Percentiles rank a stretch among this genome's conserved stretches.
Evolutionary conservation across 2,329 filamentous ascomycete genomes (phyloP).

Genomic region (Lachnellula subtilissima): DNA sequence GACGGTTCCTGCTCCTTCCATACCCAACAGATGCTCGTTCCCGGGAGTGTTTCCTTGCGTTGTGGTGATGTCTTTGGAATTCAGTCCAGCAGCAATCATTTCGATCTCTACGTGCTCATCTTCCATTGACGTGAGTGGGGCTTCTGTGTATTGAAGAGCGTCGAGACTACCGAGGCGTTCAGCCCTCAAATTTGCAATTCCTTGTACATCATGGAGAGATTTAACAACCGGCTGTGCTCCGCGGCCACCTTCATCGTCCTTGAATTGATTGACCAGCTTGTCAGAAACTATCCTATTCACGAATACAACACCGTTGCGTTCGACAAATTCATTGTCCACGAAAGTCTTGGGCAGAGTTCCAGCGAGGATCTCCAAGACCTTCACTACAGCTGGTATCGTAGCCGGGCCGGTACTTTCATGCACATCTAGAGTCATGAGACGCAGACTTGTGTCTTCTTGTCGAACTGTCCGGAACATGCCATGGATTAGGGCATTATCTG

Average conservation of each 20-base stretch:
- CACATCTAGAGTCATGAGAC: slow-evolving; percentile 9
- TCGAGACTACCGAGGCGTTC: slow-evolving; percentile 8
- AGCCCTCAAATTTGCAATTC: slow-evolving; percentile 1
- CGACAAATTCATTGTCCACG: slow-evolving; percentile 26
- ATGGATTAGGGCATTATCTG: slow-evolving; percentile 2
- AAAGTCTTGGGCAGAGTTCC: background rate
- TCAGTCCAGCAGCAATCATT: slow-evolving; percentile 6
- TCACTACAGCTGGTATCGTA: background rate
- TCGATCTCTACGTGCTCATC: slow-evolving; percentile 10
- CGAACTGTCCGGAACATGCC: slow-evolving; percentile 7
- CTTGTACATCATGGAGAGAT: slow-evolving; percentile 4
- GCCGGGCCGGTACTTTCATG: background rate
- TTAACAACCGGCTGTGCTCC: background rate
- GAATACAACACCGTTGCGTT: slow-evolving; percentile 24
- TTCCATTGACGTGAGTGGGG: background rate
- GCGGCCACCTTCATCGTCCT: background rate
- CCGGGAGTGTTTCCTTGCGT: slow-evolving; percentile 18
- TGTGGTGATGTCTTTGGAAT: slow-evolving; percentile 10
- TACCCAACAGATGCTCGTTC: slow-evolving; percentile 10
- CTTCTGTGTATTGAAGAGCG: background rate
- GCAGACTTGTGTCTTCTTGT: slow-evolving; percentile 2
- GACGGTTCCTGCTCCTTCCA: slow-evolving; percentile 29
- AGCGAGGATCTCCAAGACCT: slow-evolving; percentile 1
- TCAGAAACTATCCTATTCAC: slow-evolving; percentile 26
- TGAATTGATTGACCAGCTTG: slow-evolving; percentile 15